Conservation (phyloP, 208 protist species). For the Crithidia brevicula region DNA sequence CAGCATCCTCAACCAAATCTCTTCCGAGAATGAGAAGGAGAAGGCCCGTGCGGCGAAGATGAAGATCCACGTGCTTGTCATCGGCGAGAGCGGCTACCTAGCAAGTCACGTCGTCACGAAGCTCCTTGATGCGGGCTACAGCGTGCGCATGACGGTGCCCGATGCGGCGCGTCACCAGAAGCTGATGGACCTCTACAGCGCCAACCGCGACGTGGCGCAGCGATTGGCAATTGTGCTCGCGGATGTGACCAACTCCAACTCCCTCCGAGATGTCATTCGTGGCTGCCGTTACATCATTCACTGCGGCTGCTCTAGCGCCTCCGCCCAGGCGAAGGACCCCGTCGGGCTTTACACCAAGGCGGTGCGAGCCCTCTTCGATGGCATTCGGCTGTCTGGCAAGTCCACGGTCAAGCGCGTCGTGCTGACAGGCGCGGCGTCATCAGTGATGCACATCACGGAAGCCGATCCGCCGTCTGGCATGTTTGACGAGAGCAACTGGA, state of each 20-base stretch:
- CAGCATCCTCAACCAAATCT: slow-evolving; percentile 83
- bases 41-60: slow-evolving; percentile 67
- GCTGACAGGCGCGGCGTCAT: slow-evolving; percentile 78
- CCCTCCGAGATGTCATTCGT: slow-evolving; percentile 76
- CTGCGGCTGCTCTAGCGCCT: slow-evolving; percentile 72
- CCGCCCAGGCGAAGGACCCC: slow-evolving; percentile 38
- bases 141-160: slow-evolving; percentile 74
- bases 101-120: slow-evolving; percentile 83
- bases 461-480: slow-evolving; percentile 53
- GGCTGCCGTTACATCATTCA: slow-evolving; percentile 90
- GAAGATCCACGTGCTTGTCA: slow-evolving; percentile 88
- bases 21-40: slow-evolving; percentile 79
- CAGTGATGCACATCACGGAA: slow-evolving; percentile 82
- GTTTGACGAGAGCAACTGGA: slow-evolving; percentile 90
- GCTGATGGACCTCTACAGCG: slow-evolving; percentile 73
- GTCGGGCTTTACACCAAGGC: slow-evolving; percentile 72
- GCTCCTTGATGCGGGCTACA: slow-evolving; percentile 89
- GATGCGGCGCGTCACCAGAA: slow-evolving; percentile 63
- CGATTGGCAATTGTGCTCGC: slow-evolving; percentile 72
- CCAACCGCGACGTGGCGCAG: slow-evolving; percentile 51
- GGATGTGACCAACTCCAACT: slow-evolving; percentile 77
- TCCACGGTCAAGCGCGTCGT: slow-evolving; percentile 88
- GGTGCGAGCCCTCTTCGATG: slow-evolving; percentile 88
- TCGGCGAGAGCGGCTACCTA: slow-evolving; percentile 86
- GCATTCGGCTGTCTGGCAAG: slow-evolving; percentile 76